phyloP scores from a whole-genome alignment of 2,329 filamentous ascomycete species.

The Xylariomycetidae sp. region DNA sequence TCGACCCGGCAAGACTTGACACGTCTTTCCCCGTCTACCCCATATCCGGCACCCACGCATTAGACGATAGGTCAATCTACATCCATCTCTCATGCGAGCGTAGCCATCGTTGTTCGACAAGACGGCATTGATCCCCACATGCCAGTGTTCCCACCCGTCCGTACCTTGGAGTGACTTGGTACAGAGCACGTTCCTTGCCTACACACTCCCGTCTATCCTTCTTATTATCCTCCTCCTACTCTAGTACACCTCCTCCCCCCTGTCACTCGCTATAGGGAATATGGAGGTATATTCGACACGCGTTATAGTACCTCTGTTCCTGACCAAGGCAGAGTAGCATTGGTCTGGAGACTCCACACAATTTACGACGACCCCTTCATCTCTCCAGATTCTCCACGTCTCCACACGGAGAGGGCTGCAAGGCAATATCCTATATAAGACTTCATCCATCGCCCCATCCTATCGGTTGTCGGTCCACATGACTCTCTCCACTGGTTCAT shows the following conservation, averaged over 20 bases:
- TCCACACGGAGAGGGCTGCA: slow-evolving; percentile 28
- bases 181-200: slow-evolving; percentile 17
- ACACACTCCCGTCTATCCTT: too few relatives aligned
- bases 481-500: too few relatives aligned
- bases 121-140: slow-evolving; percentile 25
- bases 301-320: slow-evolving; percentile 22
- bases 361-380: slow-evolving; percentile 21
- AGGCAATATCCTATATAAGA: slow-evolving; percentile 36
- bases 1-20: slow-evolving; percentile 15
- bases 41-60: slow-evolving; percentile 17
- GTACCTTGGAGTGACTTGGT: slow-evolving; percentile 17
- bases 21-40: slow-evolving; percentile 12
- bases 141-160: slow-evolving; percentile 20
- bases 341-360: slow-evolving; percentile 25
- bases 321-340: slow-evolving; percentile 18
- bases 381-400: slow-evolving; percentile 30
- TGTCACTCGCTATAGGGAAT: slow-evolving; percentile 17
- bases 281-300: slow-evolving; percentile 21
- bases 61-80: slow-evolving; percentile 16
- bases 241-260: too few relatives aligned
- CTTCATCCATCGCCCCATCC: too few relatives aligned
- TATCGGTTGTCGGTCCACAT: slow-evolving; percentile 20
- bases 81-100: slow-evolving; percentile 14
- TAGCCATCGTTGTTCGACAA: slow-evolving; percentile 17
- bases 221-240: too few relatives aligned